Percentiles rank a stretch among this genome's conserved stretches.
Evolutionary conservation across 148 eudicot species (phyloP).

Genomic region (Vaccinium darrowii): DNA sequence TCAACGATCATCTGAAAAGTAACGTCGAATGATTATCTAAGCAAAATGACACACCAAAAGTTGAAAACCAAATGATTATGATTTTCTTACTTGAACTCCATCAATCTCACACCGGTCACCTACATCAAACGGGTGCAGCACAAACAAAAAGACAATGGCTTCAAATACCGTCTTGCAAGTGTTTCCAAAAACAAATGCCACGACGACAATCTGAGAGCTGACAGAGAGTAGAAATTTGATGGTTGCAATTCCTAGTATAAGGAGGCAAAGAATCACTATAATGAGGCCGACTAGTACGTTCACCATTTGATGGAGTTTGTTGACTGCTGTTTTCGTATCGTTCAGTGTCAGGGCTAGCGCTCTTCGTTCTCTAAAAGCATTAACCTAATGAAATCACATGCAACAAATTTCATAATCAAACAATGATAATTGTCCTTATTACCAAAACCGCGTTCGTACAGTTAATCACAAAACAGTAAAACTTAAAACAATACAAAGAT

Average conservation of each 20-base stretch:
- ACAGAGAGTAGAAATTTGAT: conserved; percentile 44
- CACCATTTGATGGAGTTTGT: conserved; percentile 74
- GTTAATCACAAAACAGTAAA: neutral
- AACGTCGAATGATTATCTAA: neutral
- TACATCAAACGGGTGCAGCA: conserved; percentile 78
- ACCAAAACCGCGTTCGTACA: neutral
- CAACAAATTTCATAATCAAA: neutral
- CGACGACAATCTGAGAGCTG: conserved; percentile 76
- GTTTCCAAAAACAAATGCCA: conserved; percentile 75
- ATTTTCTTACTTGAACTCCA: conserved; percentile 58
- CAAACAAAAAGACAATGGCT: conserved; percentile 72
- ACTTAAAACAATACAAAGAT: neutral
- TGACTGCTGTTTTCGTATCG: conserved; percentile 87
- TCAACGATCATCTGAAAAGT: conserved; percentile 71
- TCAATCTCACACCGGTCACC: conserved; percentile 89
- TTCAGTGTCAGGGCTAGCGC: conserved; percentile 76
- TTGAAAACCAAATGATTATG: neutral
- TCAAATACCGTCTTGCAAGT: conserved; percentile 78
- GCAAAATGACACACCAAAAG: neutral
- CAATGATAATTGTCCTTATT: neutral
- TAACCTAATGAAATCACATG: conserved; percentile 37
- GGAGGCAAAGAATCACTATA: conserved; percentile 35
- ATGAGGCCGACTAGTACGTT: conserved; percentile 53
- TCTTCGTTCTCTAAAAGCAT: conserved; percentile 73
- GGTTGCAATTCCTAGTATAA: conserved; percentile 49